These are phyloP conservation scores for Mrakia gelida DNA, from an alignment of 768 basidiomycete genomes.

Conservation along the genomic window DNA sequence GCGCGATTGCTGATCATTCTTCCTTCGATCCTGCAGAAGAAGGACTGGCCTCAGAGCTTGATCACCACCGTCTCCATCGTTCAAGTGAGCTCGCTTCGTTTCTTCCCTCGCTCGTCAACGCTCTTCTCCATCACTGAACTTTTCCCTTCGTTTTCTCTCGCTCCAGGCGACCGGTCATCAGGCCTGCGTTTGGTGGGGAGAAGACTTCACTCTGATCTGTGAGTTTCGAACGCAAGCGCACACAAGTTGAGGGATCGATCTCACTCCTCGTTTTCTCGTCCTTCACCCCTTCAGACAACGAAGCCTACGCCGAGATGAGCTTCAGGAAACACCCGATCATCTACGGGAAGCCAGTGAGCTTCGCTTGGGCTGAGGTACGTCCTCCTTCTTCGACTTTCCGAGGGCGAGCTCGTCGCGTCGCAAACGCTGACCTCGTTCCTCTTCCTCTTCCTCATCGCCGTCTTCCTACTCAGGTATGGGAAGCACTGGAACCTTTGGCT, in stretches of 20 bases:
- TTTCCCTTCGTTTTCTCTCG: no score
- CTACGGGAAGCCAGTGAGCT: background rate
- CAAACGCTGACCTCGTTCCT: background rate
- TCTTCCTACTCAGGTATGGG: background rate
- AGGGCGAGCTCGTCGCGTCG: no score
- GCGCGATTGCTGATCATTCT: no score
- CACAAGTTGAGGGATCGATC: no score
- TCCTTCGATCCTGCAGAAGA: background rate
- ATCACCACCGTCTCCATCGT: conserved; percentile 11
- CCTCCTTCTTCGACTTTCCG: no score
- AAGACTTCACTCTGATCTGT: conserved; percentile 10
- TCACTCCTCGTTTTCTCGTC: background rate
- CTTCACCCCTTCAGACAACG: background rate
- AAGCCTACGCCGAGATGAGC: conserved; percentile 20
- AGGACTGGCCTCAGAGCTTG: conserved; percentile 21
- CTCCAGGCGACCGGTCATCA: background rate
- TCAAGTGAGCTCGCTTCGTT: no score
- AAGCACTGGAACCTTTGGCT: background rate
- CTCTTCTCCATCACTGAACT: no score
- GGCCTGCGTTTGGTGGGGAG: conserved; percentile 25
- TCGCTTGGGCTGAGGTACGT: background rate
- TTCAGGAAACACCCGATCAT: no score
- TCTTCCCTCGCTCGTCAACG: no score
- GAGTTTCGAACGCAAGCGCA: background rate
- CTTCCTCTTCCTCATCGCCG: no score